These are phyloP conservation scores for Lodderomyces metapsilosis DNA, from an alignment of 1,139 yeast genomes.

Conservation along the genomic window DNA sequence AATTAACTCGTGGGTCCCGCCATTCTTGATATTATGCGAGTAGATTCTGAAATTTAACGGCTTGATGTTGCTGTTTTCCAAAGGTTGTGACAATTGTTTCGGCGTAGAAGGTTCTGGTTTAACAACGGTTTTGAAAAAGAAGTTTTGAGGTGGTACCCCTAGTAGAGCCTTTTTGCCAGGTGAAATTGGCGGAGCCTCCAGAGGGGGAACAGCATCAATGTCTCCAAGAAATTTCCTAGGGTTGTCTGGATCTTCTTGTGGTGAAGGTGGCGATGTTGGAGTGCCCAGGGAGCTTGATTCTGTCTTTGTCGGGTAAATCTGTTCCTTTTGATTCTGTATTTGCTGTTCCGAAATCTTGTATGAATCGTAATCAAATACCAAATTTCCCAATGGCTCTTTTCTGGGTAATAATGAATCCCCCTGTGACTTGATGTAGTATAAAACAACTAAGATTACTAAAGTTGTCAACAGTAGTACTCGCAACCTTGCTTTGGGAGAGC, in stretches of 20 bases:
- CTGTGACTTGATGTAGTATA: background rate
- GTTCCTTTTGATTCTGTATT: background rate
- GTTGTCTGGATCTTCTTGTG: slow-evolving; percentile 13
- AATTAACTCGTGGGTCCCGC: slow-evolving; percentile 26
- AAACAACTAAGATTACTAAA: background rate
- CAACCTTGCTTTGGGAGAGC: background rate
- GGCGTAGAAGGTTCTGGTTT: slow-evolving; percentile 19
- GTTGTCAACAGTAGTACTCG: background rate
- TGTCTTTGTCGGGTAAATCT: background rate
- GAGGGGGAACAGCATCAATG: slow-evolving; percentile 18
- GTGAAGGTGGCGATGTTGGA: background rate
- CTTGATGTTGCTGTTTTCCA: slow-evolving; percentile 13
- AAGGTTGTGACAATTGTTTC: slow-evolving; percentile 17
- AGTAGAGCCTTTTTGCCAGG: background rate
- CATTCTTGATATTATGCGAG: slow-evolving; percentile 40
- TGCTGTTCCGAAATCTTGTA: background rate
- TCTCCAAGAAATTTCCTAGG: slow-evolving; percentile 26
- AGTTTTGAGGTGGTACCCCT: slow-evolving; percentile 9
- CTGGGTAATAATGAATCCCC: background rate
- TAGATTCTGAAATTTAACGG: slow-evolving; percentile 32
- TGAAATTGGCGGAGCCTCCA: slow-evolving; percentile 16
- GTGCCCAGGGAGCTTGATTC: background rate
- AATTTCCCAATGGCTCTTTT: background rate
- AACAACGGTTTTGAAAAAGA: slow-evolving; percentile 16
- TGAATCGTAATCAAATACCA: background rate